Conservation (phyloP, 192 early-diverging fungal genomes). For the Funneliformis geosporum region DNA sequence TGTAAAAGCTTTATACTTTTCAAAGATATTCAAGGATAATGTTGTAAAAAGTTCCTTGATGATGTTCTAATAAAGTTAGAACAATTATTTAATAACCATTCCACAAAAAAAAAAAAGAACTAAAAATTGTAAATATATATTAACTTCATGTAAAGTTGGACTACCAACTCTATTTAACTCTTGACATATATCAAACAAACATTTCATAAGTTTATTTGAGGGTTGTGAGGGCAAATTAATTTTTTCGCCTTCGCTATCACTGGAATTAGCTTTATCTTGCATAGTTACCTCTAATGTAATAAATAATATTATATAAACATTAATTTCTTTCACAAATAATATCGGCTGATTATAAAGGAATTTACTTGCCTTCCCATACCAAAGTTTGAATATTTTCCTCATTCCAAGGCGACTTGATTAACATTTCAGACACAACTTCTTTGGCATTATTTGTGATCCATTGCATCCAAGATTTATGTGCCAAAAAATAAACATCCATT, state of each 20-base stretch:
- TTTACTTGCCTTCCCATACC: conserved; percentile 52
- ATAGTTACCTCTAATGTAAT: conserved; percentile 6
- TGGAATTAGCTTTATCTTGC: neutral
- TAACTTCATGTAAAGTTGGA: conserved; percentile 51
- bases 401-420: conserved; percentile 45
- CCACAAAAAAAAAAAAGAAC: too few species aligned
- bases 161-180: conserved; percentile 50
- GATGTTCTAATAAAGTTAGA: neutral
- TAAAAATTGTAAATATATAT: too few species aligned
- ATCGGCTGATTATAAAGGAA: neutral
- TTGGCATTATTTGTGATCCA: conserved; percentile 29
- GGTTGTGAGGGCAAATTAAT: conserved; percentile 47
- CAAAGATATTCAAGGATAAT: conserved; percentile 31
- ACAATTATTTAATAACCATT: too few species aligned
- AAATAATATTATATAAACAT: neutral
- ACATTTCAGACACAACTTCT: conserved; percentile 31
- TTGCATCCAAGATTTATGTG: conserved; percentile 51
- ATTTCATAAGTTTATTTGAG: conserved; percentile 43
- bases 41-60: conserved; percentile 28
- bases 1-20: conserved; percentile 29
- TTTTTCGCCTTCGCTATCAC: conserved; percentile 16
- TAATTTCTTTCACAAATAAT: neutral
- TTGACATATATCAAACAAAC: conserved; percentile 46
- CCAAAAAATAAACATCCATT: conserved; percentile 39
- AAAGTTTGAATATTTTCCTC: conserved; percentile 42